Evolutionary conservation across 2,329 filamentous ascomycete genomes (phyloP).

Genomic region (Colletotrichum tanaceti): DNA sequence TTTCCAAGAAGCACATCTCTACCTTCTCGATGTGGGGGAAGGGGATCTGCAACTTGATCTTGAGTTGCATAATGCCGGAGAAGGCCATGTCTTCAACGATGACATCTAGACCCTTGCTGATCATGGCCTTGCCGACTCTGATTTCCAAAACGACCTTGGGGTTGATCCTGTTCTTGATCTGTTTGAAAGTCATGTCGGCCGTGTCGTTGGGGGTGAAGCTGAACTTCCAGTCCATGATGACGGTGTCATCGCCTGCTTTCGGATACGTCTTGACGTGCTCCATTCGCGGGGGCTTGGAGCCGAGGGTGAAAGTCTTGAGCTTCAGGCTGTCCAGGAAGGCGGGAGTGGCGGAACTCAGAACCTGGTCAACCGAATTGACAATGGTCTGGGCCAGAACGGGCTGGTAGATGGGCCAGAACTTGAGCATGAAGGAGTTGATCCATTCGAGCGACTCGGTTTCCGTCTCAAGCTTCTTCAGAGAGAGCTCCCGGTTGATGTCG

Average conservation of each 20-base stretch:
- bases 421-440: slow-evolving; percentile 98
- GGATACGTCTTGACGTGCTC: slow-evolving; percentile 99
- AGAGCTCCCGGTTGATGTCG: slow-evolving; percentile 89
- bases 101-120: slow-evolving; percentile 96
- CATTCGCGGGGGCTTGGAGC: slow-evolving; percentile 93
- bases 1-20: slow-evolving; percentile 93
- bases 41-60: slow-evolving; percentile 95
- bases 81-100: slow-evolving; percentile 99
- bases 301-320: slow-evolving; percentile 92
- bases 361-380: slow-evolving; percentile 94
- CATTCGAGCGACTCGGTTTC: slow-evolving; percentile 95
- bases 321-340: slow-evolving; percentile 93
- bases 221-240: slow-evolving; percentile 99
- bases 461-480: slow-evolving; percentile 86
- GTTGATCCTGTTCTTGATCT: slow-evolving; percentile 95
- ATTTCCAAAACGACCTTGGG: slow-evolving; percentile 97
- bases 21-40: slow-evolving; percentile 96
- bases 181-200: slow-evolving; percentile 87
- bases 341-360: slow-evolving; percentile 91
- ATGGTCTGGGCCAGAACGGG: slow-evolving; percentile 93
- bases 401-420: slow-evolving; percentile 99
- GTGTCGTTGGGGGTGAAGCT: slow-evolving; percentile 98
- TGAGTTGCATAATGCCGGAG: slow-evolving; percentile 93
- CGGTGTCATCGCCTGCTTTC: slow-evolving; percentile 92
- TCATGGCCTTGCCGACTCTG: slow-evolving; percentile 92